A percentile compares a stretch with the other conserved stretches of the same genome.
Conservation (phyloP, 2,329 filamentous ascomycete species). For the Colletotrichum musae region DNA sequence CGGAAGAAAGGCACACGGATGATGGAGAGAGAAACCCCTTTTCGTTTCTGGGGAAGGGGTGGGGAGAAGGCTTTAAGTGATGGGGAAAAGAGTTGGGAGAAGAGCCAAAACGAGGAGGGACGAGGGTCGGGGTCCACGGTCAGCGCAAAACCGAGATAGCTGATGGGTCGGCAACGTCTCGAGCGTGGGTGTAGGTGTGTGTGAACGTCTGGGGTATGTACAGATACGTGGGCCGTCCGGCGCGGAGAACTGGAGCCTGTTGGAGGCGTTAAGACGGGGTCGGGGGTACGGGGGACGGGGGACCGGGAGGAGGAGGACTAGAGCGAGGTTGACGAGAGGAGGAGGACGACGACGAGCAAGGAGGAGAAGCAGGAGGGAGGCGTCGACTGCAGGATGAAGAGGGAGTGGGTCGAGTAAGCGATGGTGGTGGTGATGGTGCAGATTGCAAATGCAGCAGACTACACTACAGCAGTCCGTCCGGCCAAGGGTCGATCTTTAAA, state of each 20-base stretch:
- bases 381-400: conserved; percentile 31
- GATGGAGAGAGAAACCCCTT: conserved; percentile 4
- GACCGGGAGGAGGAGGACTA: conserved; percentile 4
- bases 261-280: conserved; percentile 5
- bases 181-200: conserved; percentile 17
- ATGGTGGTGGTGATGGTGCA: conserved; percentile 10
- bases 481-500: conserved; percentile 39
- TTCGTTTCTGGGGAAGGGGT: conserved; percentile 14
- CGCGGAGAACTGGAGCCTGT: conserved; percentile 39
- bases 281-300: conserved; percentile 8
- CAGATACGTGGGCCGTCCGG: conserved; percentile 26
- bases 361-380: conserved; percentile 11
- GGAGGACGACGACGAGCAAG: neutral
- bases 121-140: conserved; percentile 29
- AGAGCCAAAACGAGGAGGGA: conserved; percentile 29
- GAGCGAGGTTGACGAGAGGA: conserved; percentile 8
- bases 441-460: conserved; percentile 3
- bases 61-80: conserved; percentile 38
- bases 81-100: conserved; percentile 27
- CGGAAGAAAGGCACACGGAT: conserved; percentile 28
- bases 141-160: conserved; percentile 30
- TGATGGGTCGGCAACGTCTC: conserved; percentile 33
- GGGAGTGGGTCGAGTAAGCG: conserved; percentile 37
- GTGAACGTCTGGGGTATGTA: conserved; percentile 38
- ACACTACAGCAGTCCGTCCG: conserved; percentile 17